Percentiles rank a stretch among this genome's conserved stretches.
phyloP scores from a whole-genome alignment of 2,329 filamentous ascomycete genomes.

The Aspergillus tubingensis region DNA sequence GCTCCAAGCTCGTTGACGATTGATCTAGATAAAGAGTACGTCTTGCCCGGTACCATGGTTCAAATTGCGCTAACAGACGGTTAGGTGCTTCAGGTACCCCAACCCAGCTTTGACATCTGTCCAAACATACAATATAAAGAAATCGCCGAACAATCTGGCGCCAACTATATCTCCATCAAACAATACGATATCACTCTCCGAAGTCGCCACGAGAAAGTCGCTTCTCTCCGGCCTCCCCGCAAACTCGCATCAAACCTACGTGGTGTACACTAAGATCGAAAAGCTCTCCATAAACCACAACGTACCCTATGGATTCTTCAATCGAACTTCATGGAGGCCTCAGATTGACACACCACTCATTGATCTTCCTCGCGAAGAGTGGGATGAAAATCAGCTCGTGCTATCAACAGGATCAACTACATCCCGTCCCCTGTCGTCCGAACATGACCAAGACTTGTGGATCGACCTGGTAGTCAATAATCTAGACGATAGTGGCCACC shows the following conservation, averaged over 20 bases:
- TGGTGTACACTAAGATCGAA: conserved; percentile 51
- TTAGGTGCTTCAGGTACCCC: conserved; percentile 47
- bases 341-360: conserved; percentile 41
- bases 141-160: not conserved
- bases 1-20: conserved; percentile 30
- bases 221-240: conserved; percentile 31
- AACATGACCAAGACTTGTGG: conserved; percentile 32
- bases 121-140: conserved; percentile 40
- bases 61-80: not conserved
- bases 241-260: conserved; percentile 42
- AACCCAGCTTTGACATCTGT: conserved; percentile 45
- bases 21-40: conserved; percentile 41
- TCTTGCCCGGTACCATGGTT: not conserved
- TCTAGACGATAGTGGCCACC: conserved; percentile 52
- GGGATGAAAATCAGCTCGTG: conserved; percentile 48
- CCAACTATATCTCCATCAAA: not conserved
- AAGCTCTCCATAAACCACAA: conserved; percentile 48
- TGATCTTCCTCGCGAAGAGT: conserved; percentile 36
- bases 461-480: conserved; percentile 55
- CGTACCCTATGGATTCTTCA: conserved; percentile 51
- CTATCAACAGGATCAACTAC: conserved; percentile 27
- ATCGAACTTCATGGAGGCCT: conserved; percentile 49
- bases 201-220: conserved; percentile 27
- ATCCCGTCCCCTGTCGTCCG: not conserved
- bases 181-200: conserved; percentile 28